Evolutionary conservation across 2,329 filamentous ascomycete species (phyloP), one percentile per base, ranked within the genome.

Genomic region (Cercospora sp.): DNA sequence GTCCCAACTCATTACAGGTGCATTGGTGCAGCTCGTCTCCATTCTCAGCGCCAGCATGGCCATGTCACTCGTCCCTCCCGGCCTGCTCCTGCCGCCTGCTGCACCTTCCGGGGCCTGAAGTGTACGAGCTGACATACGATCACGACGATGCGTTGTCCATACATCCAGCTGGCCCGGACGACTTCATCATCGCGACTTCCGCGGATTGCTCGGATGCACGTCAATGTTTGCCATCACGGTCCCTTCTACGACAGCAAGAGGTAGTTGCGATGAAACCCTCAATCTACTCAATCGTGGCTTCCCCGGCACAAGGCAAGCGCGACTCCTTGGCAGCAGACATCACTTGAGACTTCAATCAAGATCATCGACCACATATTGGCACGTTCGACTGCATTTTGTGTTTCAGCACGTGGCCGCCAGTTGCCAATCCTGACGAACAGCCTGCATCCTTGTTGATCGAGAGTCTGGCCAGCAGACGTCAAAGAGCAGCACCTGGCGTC

Each of bases 1-100:
- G 45, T 51, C 45, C 45, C 45, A 51, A 49, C 45, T 51, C 45
- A 51, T 51, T 24, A 21, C 10, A 51, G 18, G 21, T 7, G 37
- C 37, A 43, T 43, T 43, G 49, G 13, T 58, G 53, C 53, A 58
- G 53, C 53, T n/a, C 53, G 16, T 58, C 53, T 28, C 53, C 53
- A 18, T 51, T 32, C 53, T 30, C 26, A 10, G 53, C 53, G 28
- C 53, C 24, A 24, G 53, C 21, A 57, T 57, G 53, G 16, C 26
- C 26, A 57, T 24, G 53, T 26, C 53, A 26, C 53, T 30, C 24
- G 53, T 58, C 53, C 16, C 4, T 34, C 32, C n/a, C 28, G 30
- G 53, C 26, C 53, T 30, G 10, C 21, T 58, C 8, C 30, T 30
- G 53, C 53, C 53, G 53, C 53, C 24, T 18, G 26, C 53, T 57